Conservation (phyloP, 352 stramenopile genomes). For the Globisporangium canariense region DNA sequence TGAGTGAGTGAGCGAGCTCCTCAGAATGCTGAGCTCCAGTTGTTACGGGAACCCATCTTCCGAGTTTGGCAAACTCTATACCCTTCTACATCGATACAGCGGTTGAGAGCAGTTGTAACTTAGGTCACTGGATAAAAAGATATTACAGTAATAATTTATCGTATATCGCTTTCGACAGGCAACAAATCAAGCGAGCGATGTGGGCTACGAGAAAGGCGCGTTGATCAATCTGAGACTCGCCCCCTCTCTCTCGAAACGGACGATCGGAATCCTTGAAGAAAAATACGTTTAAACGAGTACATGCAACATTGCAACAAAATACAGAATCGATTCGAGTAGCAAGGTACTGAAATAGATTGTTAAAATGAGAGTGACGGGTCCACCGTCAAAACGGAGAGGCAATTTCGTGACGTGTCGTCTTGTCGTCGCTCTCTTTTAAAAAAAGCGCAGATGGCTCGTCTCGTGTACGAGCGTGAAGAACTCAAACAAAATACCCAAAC, state of each 20-base stretch:
- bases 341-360: background rate
- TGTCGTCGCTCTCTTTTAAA: background rate
- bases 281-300: background rate
- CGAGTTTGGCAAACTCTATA: background rate
- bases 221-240: background rate
- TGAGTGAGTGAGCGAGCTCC: background rate
- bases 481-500: background rate
- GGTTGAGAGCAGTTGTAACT: too few relatives aligned
- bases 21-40: background rate
- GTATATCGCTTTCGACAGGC: background rate
- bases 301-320: too few relatives aligned
- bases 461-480: conserved; percentile 1
- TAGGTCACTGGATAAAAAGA: too few relatives aligned
- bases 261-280: background rate
- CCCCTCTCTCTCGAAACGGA: too few relatives aligned
- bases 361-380: conserved; percentile 4
- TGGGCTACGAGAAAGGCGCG: conserved; percentile 5
- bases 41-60: background rate
- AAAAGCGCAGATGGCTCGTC: conserved; percentile 7
- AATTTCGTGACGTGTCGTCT: conserved; percentile 7
- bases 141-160: background rate
- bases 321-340: background rate
- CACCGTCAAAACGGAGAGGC: background rate
- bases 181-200: conserved; percentile 13
- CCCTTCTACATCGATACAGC: background rate